These are phyloP conservation scores for Plasmopara muralis DNA, from an alignment of 352 stramenopile species.

Conservation along the genomic window DNA sequence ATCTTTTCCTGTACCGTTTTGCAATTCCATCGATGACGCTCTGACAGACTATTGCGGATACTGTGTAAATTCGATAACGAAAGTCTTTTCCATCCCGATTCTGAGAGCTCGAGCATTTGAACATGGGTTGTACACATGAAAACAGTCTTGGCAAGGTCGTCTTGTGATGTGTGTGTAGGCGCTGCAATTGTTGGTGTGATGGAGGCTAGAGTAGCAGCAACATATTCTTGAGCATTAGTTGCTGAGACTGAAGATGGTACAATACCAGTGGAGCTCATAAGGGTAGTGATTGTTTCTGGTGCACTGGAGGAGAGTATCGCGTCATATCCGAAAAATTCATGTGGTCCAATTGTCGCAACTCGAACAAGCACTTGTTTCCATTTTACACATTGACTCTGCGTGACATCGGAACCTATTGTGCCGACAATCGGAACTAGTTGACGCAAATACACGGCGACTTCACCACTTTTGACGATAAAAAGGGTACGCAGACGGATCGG, in stretches of 20 bases:
- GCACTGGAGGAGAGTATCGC: constrained; percentile 6
- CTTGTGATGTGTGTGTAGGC: neutral
- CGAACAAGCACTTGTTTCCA: constrained; percentile 41
- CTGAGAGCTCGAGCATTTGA: constrained; percentile 54
- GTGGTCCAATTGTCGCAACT: constrained; percentile 61
- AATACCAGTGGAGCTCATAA: neutral
- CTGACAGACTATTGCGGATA: constrained; percentile 42
- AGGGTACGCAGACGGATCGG: constrained; percentile 39
- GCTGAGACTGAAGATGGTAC: constrained; percentile 1
- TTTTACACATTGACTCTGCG: constrained; percentile 6
- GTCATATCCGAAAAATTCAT: constrained; percentile 56
- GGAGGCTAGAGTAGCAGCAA: constrained; percentile 22
- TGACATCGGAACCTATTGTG: neutral
- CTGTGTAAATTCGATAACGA: constrained; percentile 32
- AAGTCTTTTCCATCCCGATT: constrained; percentile 56
- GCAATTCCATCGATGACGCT: constrained; percentile 57
- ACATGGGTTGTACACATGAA: constrained; percentile 61
- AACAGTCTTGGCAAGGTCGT: constrained; percentile 33
- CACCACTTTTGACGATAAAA: constrained; percentile 63
- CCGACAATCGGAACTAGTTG: constrained; percentile 17
- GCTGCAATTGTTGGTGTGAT: constrained; percentile 5
- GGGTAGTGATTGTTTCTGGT: neutral
- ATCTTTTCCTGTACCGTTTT: constrained; percentile 27
- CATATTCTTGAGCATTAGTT: constrained; percentile 17
- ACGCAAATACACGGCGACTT: constrained; percentile 59